A percentile compares a stretch with the other conserved stretches of the same genome.
These are phyloP conservation scores for Camellia lanceoleosa DNA, from an alignment of 148 eudicot genomes.

Conservation along the genomic window DNA sequence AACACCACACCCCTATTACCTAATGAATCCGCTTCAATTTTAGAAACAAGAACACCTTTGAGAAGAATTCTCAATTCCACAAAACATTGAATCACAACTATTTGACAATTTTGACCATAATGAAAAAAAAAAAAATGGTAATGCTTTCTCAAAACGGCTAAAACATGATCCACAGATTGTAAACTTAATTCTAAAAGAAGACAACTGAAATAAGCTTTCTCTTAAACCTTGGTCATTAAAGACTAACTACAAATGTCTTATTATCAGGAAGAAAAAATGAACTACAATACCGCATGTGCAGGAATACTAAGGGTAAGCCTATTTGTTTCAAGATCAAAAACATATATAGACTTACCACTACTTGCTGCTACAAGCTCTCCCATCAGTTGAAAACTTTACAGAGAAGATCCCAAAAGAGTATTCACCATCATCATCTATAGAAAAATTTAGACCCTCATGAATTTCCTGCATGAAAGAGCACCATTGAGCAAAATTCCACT, in stretches of 20 bases:
- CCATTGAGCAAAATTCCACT: neutral
- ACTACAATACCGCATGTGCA: constrained; percentile 65
- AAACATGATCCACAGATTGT: constrained; percentile 11
- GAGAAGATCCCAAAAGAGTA: constrained; percentile 75
- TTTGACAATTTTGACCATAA: neutral
- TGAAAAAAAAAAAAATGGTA: neutral
- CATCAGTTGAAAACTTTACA: constrained; percentile 82
- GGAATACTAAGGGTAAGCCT: constrained; percentile 52
- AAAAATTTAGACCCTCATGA: constrained; percentile 81
- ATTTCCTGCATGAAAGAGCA: constrained; percentile 57
- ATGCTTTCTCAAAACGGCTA: neutral
- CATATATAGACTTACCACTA: constrained; percentile 62
- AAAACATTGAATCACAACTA: neutral
- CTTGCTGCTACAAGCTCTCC: constrained; percentile 88
- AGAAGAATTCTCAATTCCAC: neutral
- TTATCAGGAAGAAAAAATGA: neutral
- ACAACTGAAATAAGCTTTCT: neutral
- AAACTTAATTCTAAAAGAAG: neutral
- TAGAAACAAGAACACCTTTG: constrained; percentile 1
- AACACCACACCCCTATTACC: neutral
- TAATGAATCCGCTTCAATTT: neutral
- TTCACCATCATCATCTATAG: constrained; percentile 42
- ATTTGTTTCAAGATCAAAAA: constrained; percentile 71
- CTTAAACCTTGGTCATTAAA: constrained; percentile 1
- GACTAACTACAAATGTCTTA: constrained; percentile 4